These are phyloP conservation scores for Nannochloropsis salina DNA, from an alignment of 108 stramenopile species.

Conservation along the genomic window DNA sequence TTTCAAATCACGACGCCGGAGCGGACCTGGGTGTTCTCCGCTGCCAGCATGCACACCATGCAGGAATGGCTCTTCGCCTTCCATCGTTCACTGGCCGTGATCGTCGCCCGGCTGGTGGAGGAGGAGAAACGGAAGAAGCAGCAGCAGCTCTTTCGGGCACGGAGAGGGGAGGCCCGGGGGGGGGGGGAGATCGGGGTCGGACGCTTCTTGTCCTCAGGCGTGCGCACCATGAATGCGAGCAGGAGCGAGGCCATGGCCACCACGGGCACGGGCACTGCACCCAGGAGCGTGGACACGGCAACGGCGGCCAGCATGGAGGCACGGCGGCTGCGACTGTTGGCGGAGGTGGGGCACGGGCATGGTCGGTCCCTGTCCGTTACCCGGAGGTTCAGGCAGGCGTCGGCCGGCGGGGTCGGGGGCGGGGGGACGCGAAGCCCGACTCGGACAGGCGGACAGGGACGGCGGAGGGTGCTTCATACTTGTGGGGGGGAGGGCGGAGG, in stretches of 20 bases:
- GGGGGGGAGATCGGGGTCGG: too few relatives aligned
- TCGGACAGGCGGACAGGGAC: background rate
- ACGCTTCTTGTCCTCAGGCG: too few relatives aligned
- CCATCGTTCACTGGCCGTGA: conserved; percentile 17
- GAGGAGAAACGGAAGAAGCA: background rate
- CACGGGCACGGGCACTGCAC: too few relatives aligned
- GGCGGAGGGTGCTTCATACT: background rate
- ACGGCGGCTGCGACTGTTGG: background rate
- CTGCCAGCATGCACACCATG: background rate
- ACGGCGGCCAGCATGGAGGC: background rate
- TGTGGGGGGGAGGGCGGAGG: background rate
- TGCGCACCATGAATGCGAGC: too few relatives aligned
- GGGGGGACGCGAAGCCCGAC: too few relatives aligned
- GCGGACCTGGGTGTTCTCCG: background rate
- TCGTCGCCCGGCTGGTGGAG: background rate
- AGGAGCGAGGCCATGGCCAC: too few relatives aligned
- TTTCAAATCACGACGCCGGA: background rate
- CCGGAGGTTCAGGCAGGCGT: background rate
- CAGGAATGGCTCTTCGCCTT: background rate
- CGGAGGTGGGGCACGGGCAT: background rate
- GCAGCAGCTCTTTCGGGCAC: too few relatives aligned
- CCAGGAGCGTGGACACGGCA: too few relatives aligned
- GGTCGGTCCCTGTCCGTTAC: background rate
- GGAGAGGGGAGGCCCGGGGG: too few relatives aligned
- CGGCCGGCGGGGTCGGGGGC: background rate